phyloP scores from a whole-genome alignment of 2,329 filamentous ascomycete genomes.

The Massarina eburnea region DNA sequence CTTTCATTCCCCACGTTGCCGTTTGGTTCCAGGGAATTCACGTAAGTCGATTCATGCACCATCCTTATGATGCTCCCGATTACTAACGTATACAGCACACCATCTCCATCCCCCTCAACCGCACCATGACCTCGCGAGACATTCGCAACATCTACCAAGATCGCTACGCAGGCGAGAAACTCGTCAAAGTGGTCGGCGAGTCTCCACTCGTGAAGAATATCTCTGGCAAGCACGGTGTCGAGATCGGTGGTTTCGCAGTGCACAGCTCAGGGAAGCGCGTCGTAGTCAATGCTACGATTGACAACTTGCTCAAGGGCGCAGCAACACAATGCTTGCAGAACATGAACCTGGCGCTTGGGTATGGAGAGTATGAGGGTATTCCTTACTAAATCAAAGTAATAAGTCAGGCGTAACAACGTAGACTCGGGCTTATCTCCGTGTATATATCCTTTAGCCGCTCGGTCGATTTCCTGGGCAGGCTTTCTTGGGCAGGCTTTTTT shows the following conservation, averaged over 20 bases:
- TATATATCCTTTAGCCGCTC: conserved; percentile 1
- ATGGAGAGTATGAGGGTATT: conserved; percentile 86
- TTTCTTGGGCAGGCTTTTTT: no score
- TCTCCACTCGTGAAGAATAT: conserved; percentile 84
- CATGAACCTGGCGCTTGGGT: conserved; percentile 90
- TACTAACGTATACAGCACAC: conserved; percentile 61
- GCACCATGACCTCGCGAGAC: conserved; percentile 86
- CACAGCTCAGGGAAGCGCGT: conserved; percentile 86
- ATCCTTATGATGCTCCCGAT: conserved; percentile 2
- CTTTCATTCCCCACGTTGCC: conserved; percentile 93
- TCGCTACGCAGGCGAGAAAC: conserved; percentile 90
- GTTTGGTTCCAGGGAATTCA: conserved; percentile 96
- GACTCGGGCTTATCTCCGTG: neutral
- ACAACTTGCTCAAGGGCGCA: conserved; percentile 91
- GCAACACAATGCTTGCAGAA: conserved; percentile 93
- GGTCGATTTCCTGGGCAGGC: no score
- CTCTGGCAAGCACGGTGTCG: conserved; percentile 79
- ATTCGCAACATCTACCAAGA: conserved; percentile 95
- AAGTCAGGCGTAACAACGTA: neutral
- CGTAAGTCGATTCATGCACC: conserved; percentile 39
- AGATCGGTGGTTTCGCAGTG: conserved; percentile 95
- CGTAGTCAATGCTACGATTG: conserved; percentile 91
- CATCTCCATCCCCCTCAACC: conserved; percentile 83
- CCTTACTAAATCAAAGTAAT: conserved; percentile 47
- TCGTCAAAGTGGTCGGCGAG: conserved; percentile 90